Evolutionary conservation across 2,329 filamentous ascomycete species (phyloP), one percentile per base, ranked within the genome.

Genomic region (Neurospora sp.): DNA sequence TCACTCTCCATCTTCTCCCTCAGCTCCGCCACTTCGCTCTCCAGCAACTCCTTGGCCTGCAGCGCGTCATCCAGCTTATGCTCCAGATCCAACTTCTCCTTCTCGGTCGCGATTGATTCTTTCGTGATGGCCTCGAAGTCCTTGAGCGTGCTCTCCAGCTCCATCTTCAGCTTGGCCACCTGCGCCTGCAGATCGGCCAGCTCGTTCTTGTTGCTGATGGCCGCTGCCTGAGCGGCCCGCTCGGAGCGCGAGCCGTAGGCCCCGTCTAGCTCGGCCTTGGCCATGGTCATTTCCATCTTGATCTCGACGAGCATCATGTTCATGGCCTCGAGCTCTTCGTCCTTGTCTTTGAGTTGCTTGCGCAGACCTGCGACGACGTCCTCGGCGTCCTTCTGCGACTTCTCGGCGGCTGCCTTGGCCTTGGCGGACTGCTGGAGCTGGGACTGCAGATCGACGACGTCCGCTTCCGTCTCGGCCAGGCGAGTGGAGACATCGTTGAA

Each of bases 261-360:
- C 70, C 86, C 86, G 72, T 89, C 87, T 38, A 89, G 83, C 77
- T 89, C 87, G 19, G 87, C 87, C 75, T 86, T 85, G 67, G 86
- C 85, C 74, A 88, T 84, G 66, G 86, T 87, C 71, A 87, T 81
- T 75, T 89, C 87, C 68, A 86, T 88, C 82, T 88, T 88, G 76
- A 87, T 82, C 78, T 88, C 86, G 40, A 85, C 83, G 69, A 88
- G 77, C 75, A 83, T 82, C 75, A 82, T 80, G 77, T 85, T 85
- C 68, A 86, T 79, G 69, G 80, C 78, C 67, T 86, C 84, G 41
- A 86, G 75, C 71, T 86, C 83, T 66, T 82, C 80, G 69, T 86
- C 83, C 78, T 84, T 85, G 71, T 81, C 80, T 74, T 82, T 82
- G 72, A 82, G 77, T 41, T 83, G 79, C 71, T 83, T 82, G 72